A percentile compares a stretch with the other conserved stretches of the same genome.
Conservation (phyloP, 371 early-diverging fungal genomes). For the Zopfochytrium polystomum region DNA sequence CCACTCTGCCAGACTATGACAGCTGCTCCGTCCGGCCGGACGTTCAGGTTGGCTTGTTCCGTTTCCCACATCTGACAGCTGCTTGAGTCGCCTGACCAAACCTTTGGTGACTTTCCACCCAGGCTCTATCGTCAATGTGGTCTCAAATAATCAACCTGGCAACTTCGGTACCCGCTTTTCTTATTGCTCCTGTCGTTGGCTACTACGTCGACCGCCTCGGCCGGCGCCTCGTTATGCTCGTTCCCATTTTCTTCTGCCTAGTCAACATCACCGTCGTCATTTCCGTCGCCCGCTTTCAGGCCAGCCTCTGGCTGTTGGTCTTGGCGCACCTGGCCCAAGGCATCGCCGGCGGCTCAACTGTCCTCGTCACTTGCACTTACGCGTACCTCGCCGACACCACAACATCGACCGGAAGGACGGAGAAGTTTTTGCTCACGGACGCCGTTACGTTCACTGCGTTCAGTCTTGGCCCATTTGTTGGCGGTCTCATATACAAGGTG, state of each 20-base stretch:
- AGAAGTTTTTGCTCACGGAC: slow-evolving; percentile 29
- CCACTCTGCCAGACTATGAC: slow-evolving; percentile 21
- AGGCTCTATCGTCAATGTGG: slow-evolving; percentile 23
- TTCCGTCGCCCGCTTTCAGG: slow-evolving; percentile 20
- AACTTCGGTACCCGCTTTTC: slow-evolving; percentile 25
- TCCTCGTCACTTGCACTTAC: slow-evolving; percentile 16
- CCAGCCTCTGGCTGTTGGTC: slow-evolving; percentile 30
- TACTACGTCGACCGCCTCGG: slow-evolving; percentile 26
- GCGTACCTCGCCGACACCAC: slow-evolving; percentile 32
- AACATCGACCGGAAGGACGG: slow-evolving; percentile 6
- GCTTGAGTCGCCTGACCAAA: not conserved
- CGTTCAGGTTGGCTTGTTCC: slow-evolving; percentile 20
- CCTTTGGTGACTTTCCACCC: not conserved
- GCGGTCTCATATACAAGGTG: slow-evolving; percentile 25
- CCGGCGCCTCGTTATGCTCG: slow-evolving; percentile 24
- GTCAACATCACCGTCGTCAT: slow-evolving; percentile 22
- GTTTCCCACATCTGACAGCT: not conserved
- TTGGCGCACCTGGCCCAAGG: slow-evolving; percentile 28
- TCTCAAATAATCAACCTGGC: slow-evolving; percentile 25
- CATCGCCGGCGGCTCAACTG: slow-evolving; percentile 20
- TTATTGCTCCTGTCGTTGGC: slow-evolving; percentile 29
- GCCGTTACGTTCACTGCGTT: slow-evolving; percentile 29
- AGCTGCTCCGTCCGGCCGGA: slow-evolving; percentile 24
- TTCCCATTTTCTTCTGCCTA: slow-evolving; percentile 23
- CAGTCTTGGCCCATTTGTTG: slow-evolving; percentile 31